Evolutionary conservation across 2,329 filamentous ascomycete genomes (phyloP).

Genomic region (Fulvia fulva): DNA sequence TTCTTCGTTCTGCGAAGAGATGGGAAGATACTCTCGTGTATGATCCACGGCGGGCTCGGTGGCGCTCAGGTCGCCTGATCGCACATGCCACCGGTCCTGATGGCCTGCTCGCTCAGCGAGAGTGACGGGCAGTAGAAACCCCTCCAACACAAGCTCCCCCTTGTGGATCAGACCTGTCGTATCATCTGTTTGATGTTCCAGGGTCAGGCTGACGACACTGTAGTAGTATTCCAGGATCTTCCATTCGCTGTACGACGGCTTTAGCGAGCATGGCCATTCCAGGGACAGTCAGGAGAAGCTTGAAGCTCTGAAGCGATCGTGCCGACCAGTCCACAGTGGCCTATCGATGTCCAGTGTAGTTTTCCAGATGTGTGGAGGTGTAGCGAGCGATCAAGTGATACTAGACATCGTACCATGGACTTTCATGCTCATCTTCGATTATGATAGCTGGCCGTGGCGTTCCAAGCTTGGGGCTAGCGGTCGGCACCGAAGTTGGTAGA

Average conservation of each 20-base stretch:
- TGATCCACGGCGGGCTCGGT: not conserved
- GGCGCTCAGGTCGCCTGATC: not conserved
- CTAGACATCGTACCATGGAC: no score
- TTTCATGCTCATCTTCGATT: no score
- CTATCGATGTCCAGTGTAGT: not conserved
- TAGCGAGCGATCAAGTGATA: no score
- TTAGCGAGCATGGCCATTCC: not conserved
- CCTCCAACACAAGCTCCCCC: no score
- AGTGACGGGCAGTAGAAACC: not conserved
- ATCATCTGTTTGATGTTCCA: not conserved
- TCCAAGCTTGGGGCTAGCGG: no score
- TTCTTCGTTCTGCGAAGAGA: not conserved
- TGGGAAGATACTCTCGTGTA: not conserved
- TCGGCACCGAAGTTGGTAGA: no score
- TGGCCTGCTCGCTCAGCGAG: not conserved
- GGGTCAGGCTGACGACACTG: not conserved
- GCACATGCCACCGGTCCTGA: not conserved
- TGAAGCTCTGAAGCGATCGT: not conserved
- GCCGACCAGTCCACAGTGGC: not conserved
- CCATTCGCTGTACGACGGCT: not conserved
- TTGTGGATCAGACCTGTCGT: not conserved
- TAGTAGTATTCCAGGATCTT: not conserved
- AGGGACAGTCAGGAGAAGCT: not conserved
- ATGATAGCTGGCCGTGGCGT: no score
- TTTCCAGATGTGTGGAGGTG: not conserved